A percentile compares a stretch with the other conserved stretches of the same genome.
Evolutionary conservation across 208 protist genomes (phyloP).

Genomic region (Acanthamoeba culbertsoni): DNA sequence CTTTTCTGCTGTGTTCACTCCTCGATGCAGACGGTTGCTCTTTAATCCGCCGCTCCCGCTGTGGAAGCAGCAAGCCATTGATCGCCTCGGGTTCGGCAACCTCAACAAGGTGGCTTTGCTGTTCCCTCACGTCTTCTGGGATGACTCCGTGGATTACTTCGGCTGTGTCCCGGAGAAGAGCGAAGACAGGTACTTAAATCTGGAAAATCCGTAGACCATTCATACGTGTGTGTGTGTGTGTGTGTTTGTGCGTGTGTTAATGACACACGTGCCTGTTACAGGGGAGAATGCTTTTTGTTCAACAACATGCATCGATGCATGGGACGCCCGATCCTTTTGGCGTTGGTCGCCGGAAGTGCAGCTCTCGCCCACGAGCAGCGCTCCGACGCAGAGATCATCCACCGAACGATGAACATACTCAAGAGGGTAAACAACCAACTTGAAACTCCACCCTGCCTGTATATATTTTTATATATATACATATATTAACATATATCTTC

Average conservation of each 20-base stretch:
- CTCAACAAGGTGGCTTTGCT: constrained; percentile 62
- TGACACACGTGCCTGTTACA: no score
- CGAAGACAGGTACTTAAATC: neutral
- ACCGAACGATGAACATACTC: neutral
- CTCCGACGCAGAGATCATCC: constrained; percentile 14
- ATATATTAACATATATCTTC: neutral
- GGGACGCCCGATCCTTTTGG: constrained; percentile 35
- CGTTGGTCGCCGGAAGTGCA: constrained; percentile 53
- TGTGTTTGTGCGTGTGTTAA: no score
- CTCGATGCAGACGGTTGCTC: neutral
- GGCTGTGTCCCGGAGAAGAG: neutral
- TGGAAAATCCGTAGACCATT: neutral
- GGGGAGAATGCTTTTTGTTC: constrained; percentile 57
- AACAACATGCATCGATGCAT: constrained; percentile 56
- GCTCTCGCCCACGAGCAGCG: neutral
- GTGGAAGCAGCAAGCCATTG: constrained; percentile 59
- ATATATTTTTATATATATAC: neutral
- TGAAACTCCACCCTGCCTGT: neutral
- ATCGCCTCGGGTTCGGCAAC: constrained; percentile 52
- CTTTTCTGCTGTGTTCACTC: no score
- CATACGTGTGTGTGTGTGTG: no score
- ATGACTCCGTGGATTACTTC: constrained; percentile 37
- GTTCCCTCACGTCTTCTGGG: constrained; percentile 26
- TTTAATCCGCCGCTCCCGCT: constrained; percentile 42
- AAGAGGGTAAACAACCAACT: neutral